Evolutionary conservation across 805 yeast genomes (phyloP).

Genomic region (Candida maltosa): DNA sequence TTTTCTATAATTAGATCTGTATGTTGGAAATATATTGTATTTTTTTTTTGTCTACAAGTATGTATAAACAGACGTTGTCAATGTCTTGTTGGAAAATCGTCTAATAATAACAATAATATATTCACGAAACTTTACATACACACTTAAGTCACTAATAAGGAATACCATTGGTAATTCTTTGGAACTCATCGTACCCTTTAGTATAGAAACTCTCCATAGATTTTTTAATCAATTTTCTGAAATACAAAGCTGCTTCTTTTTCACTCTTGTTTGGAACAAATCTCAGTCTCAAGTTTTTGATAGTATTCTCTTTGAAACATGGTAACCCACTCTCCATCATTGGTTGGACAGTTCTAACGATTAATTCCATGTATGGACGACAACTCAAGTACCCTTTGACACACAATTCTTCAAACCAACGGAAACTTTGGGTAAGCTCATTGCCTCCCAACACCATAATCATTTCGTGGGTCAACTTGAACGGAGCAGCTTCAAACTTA

Average conservation of each 20-base stretch:
- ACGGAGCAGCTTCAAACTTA: conserved; percentile 96
- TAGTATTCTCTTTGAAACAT: conserved; percentile 87
- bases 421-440: conserved; percentile 76
- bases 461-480: conserved; percentile 95
- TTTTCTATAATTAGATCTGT: too few relatives aligned
- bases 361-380: conserved; percentile 82
- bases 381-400: conserved; percentile 88
- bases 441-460: conserved; percentile 94
- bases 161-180: conserved; percentile 92
- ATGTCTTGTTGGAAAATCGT: too few relatives aligned
- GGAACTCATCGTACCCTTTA: conserved; percentile 96
- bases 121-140: too few relatives aligned
- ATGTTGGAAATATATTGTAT: too few relatives aligned
- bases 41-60: too few relatives aligned
- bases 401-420: conserved; percentile 93
- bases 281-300: conserved; percentile 69
- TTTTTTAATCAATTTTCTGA: conserved; percentile 72
- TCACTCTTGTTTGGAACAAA: conserved; percentile 81
- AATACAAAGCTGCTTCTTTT: conserved; percentile 76
- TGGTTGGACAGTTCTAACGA: conserved; percentile 80
- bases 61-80: too few relatives aligned
- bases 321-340: conserved; percentile 96
- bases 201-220: conserved; percentile 87
- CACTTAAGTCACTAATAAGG: conserved; percentile 85
- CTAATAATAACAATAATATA: too few relatives aligned